phyloP scores from a whole-genome alignment of 306 rosid species.

The Prunus dulcis region DNA sequence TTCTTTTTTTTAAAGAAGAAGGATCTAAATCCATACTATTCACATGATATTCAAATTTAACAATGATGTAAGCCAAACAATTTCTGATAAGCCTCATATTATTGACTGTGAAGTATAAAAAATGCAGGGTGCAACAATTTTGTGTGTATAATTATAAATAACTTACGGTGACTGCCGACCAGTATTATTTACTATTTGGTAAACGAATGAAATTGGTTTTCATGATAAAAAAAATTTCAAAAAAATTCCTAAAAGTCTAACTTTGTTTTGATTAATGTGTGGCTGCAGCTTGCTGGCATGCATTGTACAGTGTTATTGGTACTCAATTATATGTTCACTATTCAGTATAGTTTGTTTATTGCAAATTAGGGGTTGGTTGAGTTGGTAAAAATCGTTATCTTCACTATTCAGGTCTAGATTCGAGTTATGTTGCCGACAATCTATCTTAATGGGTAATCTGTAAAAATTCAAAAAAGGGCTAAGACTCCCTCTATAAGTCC shows the following conservation, averaged over 20 bases:
- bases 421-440: too few species aligned
- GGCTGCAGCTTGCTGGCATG: background rate
- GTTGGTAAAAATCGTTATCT: too few species aligned
- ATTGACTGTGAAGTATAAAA: background rate
- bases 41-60: background rate
- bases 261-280: background rate
- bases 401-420: too few species aligned
- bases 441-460: fast-evolving
- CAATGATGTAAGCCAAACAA: background rate
- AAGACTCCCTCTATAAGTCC: fast-evolving
- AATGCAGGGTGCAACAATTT: background rate
- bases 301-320: background rate
- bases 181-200: background rate
- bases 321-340: too few species aligned
- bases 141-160: background rate
- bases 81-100: background rate
- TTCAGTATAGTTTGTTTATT: background rate
- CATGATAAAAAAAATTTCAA: background rate
- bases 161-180: background rate
- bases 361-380: too few species aligned
- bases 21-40: background rate
- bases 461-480: too few species aligned
- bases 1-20: background rate
- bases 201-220: background rate
- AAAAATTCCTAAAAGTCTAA: background rate